Conservation (phyloP, 2,329 filamentous ascomycete genomes). For the Colletotrichum kahawae region DNA sequence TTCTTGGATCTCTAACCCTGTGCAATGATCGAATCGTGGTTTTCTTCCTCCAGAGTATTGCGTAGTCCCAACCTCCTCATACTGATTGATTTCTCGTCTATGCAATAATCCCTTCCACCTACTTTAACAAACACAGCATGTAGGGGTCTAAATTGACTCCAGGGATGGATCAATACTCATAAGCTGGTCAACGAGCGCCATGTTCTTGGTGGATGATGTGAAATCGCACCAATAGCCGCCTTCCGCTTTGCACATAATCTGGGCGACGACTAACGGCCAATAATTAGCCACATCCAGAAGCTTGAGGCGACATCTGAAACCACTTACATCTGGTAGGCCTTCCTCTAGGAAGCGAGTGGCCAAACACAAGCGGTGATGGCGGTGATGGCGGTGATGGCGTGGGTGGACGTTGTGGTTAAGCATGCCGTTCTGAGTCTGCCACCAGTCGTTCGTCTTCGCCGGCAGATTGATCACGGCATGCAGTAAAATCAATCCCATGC, state of each 20-base stretch:
- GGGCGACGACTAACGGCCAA: background rate
- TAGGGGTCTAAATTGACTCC: constrained; percentile 9
- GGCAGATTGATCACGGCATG: background rate
- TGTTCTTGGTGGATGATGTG: constrained; percentile 1
- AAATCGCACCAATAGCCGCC: constrained; percentile 26
- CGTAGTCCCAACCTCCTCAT: background rate
- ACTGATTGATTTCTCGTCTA: background rate
- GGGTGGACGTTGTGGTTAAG: background rate
- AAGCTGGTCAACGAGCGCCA: constrained; percentile 16
- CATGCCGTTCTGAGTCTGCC: background rate
- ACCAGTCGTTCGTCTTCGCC: background rate
- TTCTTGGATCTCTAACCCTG: background rate
- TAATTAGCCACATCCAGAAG: background rate
- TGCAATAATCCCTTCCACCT: background rate
- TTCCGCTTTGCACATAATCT: constrained; percentile 24
- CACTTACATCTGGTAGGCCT: constrained; percentile 15
- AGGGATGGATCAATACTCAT: constrained; percentile 19
- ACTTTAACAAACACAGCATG: background rate
- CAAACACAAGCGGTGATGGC: constrained; percentile 17
- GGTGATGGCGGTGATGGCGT: too few relatives aligned
- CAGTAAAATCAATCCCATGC: constrained; percentile 22
- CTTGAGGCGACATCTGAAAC: background rate
- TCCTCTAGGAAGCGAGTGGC: constrained; percentile 11
- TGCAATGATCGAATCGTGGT: background rate
- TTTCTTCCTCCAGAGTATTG: background rate